Evolutionary conservation across 164 flowering plant species (phyloP).

Genomic region (Umbilicus rupestris): DNA sequence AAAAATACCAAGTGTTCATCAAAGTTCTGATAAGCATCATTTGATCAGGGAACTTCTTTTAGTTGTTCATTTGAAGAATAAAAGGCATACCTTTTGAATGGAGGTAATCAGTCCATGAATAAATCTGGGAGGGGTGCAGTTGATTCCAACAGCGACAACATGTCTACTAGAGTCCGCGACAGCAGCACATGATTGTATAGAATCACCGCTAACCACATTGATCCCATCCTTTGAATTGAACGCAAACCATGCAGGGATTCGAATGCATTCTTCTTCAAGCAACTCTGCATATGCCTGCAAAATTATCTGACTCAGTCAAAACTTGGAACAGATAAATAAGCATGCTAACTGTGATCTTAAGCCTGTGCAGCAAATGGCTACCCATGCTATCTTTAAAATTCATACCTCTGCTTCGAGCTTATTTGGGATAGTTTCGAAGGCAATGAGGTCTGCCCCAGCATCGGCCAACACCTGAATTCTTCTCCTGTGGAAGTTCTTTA

Average conservation of each 20-base stretch:
- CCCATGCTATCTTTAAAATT: background rate
- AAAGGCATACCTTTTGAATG: slow-evolving; percentile 41
- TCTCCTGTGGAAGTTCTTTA: slow-evolving; percentile 83
- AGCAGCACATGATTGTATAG: slow-evolving; percentile 55
- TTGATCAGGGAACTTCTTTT: background rate
- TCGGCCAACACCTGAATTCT: slow-evolving; percentile 72
- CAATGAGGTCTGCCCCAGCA: slow-evolving; percentile 82
- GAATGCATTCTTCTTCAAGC: slow-evolving; percentile 49
- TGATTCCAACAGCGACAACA: slow-evolving; percentile 79
- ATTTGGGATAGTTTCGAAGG: slow-evolving; percentile 90
- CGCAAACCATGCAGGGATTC: slow-evolving; percentile 81
- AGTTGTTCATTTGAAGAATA: background rate
- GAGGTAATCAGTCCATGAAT: slow-evolving; percentile 51
- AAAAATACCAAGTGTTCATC: background rate
- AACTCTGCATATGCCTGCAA: slow-evolving; percentile 75
- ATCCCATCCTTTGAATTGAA: slow-evolving; percentile 70
- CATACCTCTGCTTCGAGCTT: slow-evolving; percentile 80
- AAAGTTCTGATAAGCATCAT: background rate
- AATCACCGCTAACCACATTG: slow-evolving; percentile 75
- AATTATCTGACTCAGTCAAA: background rate
- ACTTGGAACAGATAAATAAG: background rate
- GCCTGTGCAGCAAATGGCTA: background rate
- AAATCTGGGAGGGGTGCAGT: slow-evolving; percentile 83
- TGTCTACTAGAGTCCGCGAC: slow-evolving; percentile 59
- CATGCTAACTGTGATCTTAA: too few species aligned